phyloP scores from a whole-genome alignment of 441 rosid genomes.

The Eruca vesicaria region DNA sequence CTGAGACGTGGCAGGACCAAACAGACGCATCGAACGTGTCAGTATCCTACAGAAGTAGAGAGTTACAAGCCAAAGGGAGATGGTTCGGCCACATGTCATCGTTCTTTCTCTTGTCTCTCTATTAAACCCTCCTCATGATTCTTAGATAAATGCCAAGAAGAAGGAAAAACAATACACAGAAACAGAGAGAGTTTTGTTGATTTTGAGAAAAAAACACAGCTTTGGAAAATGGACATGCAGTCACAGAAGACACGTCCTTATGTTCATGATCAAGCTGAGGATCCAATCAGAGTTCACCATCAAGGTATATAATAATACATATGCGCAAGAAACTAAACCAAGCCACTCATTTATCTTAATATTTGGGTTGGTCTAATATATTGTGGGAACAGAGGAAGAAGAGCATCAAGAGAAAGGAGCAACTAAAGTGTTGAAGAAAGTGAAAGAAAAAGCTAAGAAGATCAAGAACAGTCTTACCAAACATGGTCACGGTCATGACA shows the following conservation, averaged over 20 bases:
- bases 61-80: background rate
- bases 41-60: slow-evolving; percentile 26
- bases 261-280: slow-evolving; percentile 25
- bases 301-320: slow-evolving; percentile 23
- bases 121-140: background rate
- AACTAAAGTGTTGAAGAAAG: slow-evolving; percentile 59
- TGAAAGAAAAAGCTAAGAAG: slow-evolving; percentile 78
- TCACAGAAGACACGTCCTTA: slow-evolving; percentile 34
- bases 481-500: slow-evolving; percentile 49
- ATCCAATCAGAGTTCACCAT: slow-evolving; percentile 28
- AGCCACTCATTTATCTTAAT: background rate
- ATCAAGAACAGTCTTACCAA: slow-evolving; percentile 61
- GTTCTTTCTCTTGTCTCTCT: slow-evolving; percentile 15
- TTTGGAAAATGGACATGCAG: slow-evolving; percentile 29
- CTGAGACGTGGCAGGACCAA: slow-evolving; percentile 30
- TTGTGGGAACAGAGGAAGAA: slow-evolving; percentile 44
- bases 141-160: slow-evolving; percentile 5
- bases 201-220: background rate
- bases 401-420: slow-evolving; percentile 58
- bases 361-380: background rate
- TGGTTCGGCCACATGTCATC: slow-evolving; percentile 23
- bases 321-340: background rate
- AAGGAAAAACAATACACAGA: background rate
- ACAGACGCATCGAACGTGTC: slow-evolving; percentile 21
- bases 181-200: background rate